phyloP scores from a whole-genome alignment of 768 basidiomycete species.

The button mushroom (Agaricus bisporus) region DNA sequence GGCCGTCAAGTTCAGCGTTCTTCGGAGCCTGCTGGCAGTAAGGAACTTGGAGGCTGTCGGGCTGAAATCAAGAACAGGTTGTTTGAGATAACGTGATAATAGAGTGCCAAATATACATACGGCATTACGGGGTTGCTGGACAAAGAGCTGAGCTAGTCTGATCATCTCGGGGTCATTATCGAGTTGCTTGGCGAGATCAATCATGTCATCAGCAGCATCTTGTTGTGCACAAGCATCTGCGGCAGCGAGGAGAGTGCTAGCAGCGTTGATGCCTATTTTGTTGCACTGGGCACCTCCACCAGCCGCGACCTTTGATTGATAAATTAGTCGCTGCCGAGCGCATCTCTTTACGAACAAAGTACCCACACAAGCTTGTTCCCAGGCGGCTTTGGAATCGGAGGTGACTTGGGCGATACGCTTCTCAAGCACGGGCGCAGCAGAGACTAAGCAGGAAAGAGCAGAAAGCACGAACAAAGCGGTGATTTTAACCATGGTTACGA shows the following conservation, averaged over 20 bases:
- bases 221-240: slow-evolving; percentile 51
- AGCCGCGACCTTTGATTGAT: slow-evolving; percentile 35
- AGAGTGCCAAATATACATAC: slow-evolving; percentile 23
- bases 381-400: slow-evolving; percentile 37
- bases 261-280: slow-evolving; percentile 46
- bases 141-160: slow-evolving; percentile 38
- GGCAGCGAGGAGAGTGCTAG: slow-evolving; percentile 54
- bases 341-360: background rate
- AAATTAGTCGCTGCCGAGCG: background rate
- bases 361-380: slow-evolving; percentile 50
- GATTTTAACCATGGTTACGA: slow-evolving; percentile 21
- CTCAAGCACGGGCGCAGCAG: slow-evolving; percentile 27
- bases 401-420: slow-evolving; percentile 49
- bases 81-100: slow-evolving; percentile 6
- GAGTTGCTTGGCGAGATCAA: slow-evolving; percentile 37
- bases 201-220: slow-evolving; percentile 46
- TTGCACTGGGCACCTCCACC: slow-evolving; percentile 56
- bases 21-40: slow-evolving; percentile 45
- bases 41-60: slow-evolving; percentile 38
- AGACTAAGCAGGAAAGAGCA: slow-evolving; percentile 22
- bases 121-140: slow-evolving; percentile 45
- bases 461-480: slow-evolving; percentile 24
- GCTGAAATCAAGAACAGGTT: slow-evolving; percentile 20
- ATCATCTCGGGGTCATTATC: slow-evolving; percentile 39
- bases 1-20: slow-evolving; percentile 41